Percentiles rank a stretch among this genome's conserved stretches.
phyloP scores from a whole-genome alignment of 495 filamentous ascomycete genomes.

The Podospora didyma region DNA sequence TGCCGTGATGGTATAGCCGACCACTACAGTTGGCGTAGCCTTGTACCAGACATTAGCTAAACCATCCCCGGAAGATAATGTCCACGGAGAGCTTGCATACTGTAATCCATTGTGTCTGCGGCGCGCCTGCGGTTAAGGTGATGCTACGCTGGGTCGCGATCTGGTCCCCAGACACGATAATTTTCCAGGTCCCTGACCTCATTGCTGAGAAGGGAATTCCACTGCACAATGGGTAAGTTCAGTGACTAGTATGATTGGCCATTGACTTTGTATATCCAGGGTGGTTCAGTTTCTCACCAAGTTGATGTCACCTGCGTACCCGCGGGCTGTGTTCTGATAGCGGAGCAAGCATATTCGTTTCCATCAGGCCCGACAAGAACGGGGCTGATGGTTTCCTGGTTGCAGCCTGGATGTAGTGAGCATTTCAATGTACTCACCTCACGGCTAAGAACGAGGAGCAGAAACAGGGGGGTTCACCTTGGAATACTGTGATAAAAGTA shows the following conservation, averaged over 20 bases:
- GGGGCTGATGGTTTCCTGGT: conserved; percentile 35
- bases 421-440: neutral
- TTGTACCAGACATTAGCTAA: conserved; percentile 2
- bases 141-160: conserved; percentile 38
- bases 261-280: neutral
- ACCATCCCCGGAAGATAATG: neutral
- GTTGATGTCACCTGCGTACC: conserved; percentile 36
- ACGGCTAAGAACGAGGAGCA: neutral
- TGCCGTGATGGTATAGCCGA: conserved; percentile 39
- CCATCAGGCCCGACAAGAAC: conserved; percentile 34
- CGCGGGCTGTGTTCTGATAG: conserved; percentile 32
- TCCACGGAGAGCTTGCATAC: conserved; percentile 20
- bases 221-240: conserved; percentile 10
- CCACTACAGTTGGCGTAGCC: conserved; percentile 38
- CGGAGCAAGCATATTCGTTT: conserved; percentile 35
- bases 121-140: conserved; percentile 30
- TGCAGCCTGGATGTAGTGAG: conserved; percentile 28
- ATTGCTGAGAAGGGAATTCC: conserved; percentile 38
- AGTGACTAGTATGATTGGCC: neutral
- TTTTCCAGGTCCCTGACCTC: conserved; percentile 38
- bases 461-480: conserved; percentile 23
- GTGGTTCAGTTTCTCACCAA: conserved; percentile 25
- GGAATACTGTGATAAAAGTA: conserved; percentile 39
- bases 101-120: conserved; percentile 32
- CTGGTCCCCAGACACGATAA: conserved; percentile 33